Percentiles rank a stretch among this genome's conserved stretches.
phyloP scores from a whole-genome alignment of 495 filamentous ascomycete genomes.

The Saxophila tyrrhenica region DNA sequence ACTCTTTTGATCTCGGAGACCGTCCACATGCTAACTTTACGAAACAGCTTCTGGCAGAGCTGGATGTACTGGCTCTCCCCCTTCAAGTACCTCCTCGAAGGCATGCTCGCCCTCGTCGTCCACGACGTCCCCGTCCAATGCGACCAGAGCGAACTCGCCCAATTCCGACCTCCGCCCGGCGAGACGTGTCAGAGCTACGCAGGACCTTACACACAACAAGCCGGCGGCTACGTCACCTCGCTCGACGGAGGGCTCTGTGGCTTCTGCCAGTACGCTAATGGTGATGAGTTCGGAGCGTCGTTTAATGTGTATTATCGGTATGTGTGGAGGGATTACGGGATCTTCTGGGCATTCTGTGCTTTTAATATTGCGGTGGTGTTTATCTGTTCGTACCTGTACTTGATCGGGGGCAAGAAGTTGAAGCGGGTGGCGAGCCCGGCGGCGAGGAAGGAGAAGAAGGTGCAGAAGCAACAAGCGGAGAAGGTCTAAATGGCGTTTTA shows the following conservation, averaged over 20 bases:
- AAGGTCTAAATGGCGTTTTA: too few relatives aligned
- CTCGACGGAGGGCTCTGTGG: constrained; percentile 26
- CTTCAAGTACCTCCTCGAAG: constrained; percentile 47
- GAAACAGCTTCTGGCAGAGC: constrained; percentile 32
- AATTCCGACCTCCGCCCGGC: constrained; percentile 41
- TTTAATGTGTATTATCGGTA: constrained; percentile 26
- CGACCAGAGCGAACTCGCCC: constrained; percentile 36
- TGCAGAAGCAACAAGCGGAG: too few relatives aligned
- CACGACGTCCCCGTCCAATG: constrained; percentile 38
- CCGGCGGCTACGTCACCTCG: constrained; percentile 29
- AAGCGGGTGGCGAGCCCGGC: constrained; percentile 32
- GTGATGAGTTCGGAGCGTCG: constrained; percentile 27
- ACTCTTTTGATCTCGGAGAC: background rate
- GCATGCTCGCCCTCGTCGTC: constrained; percentile 37
- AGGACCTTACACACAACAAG: constrained; percentile 21
- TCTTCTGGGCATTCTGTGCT: constrained; percentile 19
- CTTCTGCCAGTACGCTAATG: constrained; percentile 30
- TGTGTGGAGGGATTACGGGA: constrained; percentile 30
- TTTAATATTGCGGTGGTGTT: constrained; percentile 18
- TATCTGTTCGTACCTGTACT: constrained; percentile 31
- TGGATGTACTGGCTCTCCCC: constrained; percentile 48
- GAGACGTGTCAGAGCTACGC: constrained; percentile 40
- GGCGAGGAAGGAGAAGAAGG: constrained; percentile 33
- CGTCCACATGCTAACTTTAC: background rate
- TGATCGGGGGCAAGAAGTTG: constrained; percentile 36